Evolutionary conservation across 2,329 filamentous ascomycete genomes (phyloP).

Genomic region (Ceratocystis eucalypticola): DNA sequence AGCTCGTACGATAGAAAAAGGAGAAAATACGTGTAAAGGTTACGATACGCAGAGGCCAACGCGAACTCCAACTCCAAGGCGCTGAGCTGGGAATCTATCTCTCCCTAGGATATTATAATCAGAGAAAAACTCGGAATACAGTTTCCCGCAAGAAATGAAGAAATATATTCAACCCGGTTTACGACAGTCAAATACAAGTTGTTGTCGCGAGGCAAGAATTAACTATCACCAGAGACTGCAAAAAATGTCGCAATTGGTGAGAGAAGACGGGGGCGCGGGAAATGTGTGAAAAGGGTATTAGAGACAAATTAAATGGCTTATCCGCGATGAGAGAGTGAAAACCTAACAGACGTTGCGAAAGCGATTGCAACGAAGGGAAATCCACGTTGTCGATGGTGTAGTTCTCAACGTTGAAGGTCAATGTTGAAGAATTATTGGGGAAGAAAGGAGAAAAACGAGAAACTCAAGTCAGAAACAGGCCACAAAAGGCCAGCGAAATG

Average conservation of each 20-base stretch:
- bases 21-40: conserved; percentile 9
- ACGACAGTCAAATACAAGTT: conserved; percentile 7
- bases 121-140: conserved; percentile 3
- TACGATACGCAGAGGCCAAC: conserved; percentile 5
- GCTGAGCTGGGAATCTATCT: conserved; percentile 1
- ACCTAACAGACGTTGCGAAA: background rate
- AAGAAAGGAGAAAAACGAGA: background rate
- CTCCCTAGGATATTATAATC: background rate
- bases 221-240: conserved; percentile 1
- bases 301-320: background rate
- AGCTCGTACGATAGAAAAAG: conserved; percentile 5
- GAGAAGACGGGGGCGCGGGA: background rate
- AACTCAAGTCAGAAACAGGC: background rate
- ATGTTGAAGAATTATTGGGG: background rate
- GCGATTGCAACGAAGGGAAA: background rate
- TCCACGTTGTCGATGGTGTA: background rate
- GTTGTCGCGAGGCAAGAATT: conserved; percentile 7
- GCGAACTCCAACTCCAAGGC: background rate
- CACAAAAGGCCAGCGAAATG: background rate
- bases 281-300: background rate
- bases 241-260: conserved; percentile 1
- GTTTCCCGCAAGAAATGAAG: background rate
- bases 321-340: background rate
- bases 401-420: conserved; percentile 5
- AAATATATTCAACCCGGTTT: background rate